Conservation (phyloP, 768 basidiomycete genomes). For the Sarcodon aspratus region DNA sequence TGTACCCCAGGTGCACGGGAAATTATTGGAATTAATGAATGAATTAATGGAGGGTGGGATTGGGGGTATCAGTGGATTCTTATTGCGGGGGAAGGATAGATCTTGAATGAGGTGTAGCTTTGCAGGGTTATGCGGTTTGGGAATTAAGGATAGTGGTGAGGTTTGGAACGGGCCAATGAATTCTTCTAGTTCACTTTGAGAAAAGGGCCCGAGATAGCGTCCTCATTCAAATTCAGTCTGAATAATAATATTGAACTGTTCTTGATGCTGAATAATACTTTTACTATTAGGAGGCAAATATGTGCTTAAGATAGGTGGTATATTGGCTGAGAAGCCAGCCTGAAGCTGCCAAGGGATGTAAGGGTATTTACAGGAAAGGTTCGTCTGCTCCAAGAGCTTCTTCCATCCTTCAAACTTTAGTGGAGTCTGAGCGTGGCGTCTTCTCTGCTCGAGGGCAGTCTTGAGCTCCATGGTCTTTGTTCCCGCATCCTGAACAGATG, state of each 20-base stretch:
- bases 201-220: conserved; percentile 3
- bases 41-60: conserved; percentile 21
- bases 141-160: conserved; percentile 13
- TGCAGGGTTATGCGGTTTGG: conserved; percentile 12
- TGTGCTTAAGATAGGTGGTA: too few relatives aligned
- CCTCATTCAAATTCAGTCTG: neutral
- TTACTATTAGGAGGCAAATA: too few relatives aligned
- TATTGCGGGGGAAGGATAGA: conserved; percentile 8
- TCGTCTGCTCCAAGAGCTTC: too few relatives aligned
- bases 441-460: too few relatives aligned
- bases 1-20: conserved; percentile 34
- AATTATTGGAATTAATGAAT: conserved; percentile 18
- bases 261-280: too few relatives aligned
- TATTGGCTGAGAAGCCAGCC: too few relatives aligned
- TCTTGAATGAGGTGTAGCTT: conserved; percentile 17
- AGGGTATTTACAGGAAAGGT: too few relatives aligned
- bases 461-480: too few relatives aligned
- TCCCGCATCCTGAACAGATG: too few relatives aligned
- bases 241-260: neutral
- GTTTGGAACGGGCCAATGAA: conserved; percentile 16
- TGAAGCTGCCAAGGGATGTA: too few relatives aligned
- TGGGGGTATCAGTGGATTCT: neutral
- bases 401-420: too few relatives aligned
- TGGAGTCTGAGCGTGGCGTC: too few relatives aligned
- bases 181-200: conserved; percentile 1